Evolutionary conservation across 2,329 filamentous ascomycete species (phyloP).

Genomic region (Elsinoe necatrix): DNA sequence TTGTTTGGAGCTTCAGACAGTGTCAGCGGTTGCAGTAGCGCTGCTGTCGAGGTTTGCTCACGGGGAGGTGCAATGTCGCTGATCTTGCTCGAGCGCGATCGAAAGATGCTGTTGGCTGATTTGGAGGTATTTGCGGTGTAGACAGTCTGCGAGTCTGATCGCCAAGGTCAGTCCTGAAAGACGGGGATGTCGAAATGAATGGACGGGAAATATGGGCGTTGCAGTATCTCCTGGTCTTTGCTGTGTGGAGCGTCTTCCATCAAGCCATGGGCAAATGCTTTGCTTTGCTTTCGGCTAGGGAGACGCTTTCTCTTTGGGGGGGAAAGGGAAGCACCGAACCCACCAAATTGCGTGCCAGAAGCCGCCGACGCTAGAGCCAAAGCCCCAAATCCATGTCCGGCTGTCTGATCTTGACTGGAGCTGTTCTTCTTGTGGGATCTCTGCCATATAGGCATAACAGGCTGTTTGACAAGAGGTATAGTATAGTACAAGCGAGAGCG

Average conservation of each 20-base stretch:
- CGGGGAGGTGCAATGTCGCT: conserved; percentile 1
- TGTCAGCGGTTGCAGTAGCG: not conserved
- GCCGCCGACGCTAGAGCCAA: conserved; percentile 10
- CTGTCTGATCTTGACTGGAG: not conserved
- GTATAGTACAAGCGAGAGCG: not conserved
- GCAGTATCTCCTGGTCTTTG: conserved; percentile 1
- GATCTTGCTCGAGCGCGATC: conserved; percentile 9
- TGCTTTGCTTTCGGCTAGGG: conserved; percentile 11
- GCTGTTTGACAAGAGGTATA: not conserved
- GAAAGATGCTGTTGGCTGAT: conserved; percentile 6
- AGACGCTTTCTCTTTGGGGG: not conserved
- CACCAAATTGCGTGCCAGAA: conserved; percentile 13
- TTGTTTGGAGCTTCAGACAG: not conserved
- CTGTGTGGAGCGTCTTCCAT: conserved; percentile 8
- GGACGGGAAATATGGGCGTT: conserved; percentile 7
- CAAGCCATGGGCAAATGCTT: conserved; percentile 10
- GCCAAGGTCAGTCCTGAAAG: not conserved
- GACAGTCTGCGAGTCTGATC: conserved; percentile 5
- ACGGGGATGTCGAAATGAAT: not conserved
- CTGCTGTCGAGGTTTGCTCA: not conserved
- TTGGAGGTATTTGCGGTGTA: conserved; percentile 6
- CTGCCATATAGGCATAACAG: conserved; percentile 14
- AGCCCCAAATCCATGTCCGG: conserved; percentile 7
- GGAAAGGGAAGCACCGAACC: not conserved
- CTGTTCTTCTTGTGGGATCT: conserved; percentile 12